A percentile compares a stretch with the other conserved stretches of the same genome.
These are phyloP conservation scores for Trichoderma sp. DNA, from an alignment of 2,329 filamentous ascomycete genomes.

Conservation along the genomic window DNA sequence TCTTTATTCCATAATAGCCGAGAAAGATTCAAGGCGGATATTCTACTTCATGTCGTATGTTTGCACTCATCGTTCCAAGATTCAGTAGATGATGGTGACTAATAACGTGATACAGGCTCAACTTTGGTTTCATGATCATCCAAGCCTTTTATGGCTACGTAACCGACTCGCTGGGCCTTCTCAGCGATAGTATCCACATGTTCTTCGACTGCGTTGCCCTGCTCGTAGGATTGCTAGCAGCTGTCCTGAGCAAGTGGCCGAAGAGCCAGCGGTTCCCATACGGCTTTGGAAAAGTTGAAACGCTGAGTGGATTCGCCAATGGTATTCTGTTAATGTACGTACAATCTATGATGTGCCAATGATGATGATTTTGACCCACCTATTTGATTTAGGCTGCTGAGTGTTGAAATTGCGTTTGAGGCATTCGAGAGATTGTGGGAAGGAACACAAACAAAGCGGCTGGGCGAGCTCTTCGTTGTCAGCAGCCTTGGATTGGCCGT, in stretches of 20 bases:
- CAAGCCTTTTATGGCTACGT: conserved; percentile 93
- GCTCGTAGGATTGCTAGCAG: conserved; percentile 83
- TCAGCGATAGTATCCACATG: conserved; percentile 99
- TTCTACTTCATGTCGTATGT: conserved; percentile 93
- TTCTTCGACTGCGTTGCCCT: conserved; percentile 96
- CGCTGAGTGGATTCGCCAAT: conserved; percentile 92
- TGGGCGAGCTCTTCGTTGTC: conserved; percentile 84
- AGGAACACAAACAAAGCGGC: conserved; percentile 76
- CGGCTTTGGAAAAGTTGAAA: conserved; percentile 95
- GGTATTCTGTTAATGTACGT: conserved; percentile 86
- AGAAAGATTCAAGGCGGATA: conserved; percentile 90
- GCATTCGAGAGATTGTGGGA: conserved; percentile 84
- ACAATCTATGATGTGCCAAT: not conserved
- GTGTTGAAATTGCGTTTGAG: conserved; percentile 93
- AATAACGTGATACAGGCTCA: conserved; percentile 58
- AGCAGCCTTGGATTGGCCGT: conserved; percentile 83
- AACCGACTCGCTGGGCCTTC: conserved; percentile 88
- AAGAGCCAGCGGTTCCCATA: conserved; percentile 87
- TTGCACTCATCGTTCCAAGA: not conserved
- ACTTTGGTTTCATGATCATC: conserved; percentile 91
- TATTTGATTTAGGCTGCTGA: conserved; percentile 69
- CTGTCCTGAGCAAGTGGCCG: conserved; percentile 96
- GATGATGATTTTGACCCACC: conserved; percentile 12
- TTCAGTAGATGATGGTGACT: not conserved
- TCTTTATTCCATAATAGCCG: conserved; percentile 78